Conservation (phyloP, 2,329 filamentous ascomycete species). For the Nectriaceae sp. region DNA sequence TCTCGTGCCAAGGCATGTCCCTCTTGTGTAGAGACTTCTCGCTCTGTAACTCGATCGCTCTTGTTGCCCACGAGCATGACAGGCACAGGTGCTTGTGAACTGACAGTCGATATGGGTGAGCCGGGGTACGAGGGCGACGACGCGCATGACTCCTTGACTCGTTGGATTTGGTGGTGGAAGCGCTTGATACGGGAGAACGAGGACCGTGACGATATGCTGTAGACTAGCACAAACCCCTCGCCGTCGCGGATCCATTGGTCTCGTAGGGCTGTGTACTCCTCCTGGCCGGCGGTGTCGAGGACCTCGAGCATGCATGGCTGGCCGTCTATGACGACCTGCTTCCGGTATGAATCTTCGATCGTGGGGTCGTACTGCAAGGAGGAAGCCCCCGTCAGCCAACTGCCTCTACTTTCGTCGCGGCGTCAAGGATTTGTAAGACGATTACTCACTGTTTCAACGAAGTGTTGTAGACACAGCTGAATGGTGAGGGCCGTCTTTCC, state of each 20-base stretch:
- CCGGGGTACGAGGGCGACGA: conserved; percentile 77
- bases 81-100: conserved; percentile 71
- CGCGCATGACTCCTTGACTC: conserved; percentile 89
- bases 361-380: conserved; percentile 73
- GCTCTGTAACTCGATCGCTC: conserved; percentile 92
- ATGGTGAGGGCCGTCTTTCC: conserved; percentile 94
- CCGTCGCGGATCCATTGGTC: conserved; percentile 99
- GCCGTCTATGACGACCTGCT: conserved; percentile 89
- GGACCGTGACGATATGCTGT: conserved; percentile 96
- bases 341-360: conserved; percentile 85
- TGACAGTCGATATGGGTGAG: conserved; percentile 65
- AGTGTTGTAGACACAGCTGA: conserved; percentile 96
- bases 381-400: conserved; percentile 11
- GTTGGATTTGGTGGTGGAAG: conserved; percentile 95
- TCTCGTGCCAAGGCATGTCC: conserved; percentile 89
- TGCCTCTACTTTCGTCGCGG: conserved; percentile 6
- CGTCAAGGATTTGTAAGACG: conserved; percentile 6
- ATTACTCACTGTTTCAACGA: conserved; percentile 81
- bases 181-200: conserved; percentile 94
- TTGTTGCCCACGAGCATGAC: conserved; percentile 99
- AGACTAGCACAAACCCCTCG: conserved; percentile 95
- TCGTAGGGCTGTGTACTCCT: conserved; percentile 94
- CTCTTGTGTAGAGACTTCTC: conserved; percentile 95
- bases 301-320: conserved; percentile 98
- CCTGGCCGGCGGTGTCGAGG: conserved; percentile 94